A percentile compares a stretch with the other conserved stretches of the same genome.
Evolutionary conservation across 169 alveolate genomes (phyloP).

Genomic region (Eimeria sp.): DNA sequence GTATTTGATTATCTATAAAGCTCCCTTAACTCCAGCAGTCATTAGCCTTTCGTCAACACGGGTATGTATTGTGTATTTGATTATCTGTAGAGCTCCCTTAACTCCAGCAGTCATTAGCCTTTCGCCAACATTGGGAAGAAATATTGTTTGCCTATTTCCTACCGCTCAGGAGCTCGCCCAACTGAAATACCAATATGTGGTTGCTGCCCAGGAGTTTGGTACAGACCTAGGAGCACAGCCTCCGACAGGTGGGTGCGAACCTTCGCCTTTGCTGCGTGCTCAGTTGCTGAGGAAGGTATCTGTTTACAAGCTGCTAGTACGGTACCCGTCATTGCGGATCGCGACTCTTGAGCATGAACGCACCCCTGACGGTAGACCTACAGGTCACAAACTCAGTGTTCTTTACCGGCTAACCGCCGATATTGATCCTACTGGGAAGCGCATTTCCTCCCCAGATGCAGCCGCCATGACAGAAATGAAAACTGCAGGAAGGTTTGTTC

Average conservation of each 20-base stretch:
- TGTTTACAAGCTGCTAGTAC: constrained; percentile 73
- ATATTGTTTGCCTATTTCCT: background rate
- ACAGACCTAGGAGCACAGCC: constrained; percentile 61
- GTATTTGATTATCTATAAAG: background rate
- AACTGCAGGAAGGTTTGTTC: constrained; percentile 45
- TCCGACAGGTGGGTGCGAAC: constrained; percentile 52
- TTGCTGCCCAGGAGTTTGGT: constrained; percentile 81
- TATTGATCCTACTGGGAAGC: constrained; percentile 57
- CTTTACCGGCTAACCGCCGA: constrained; percentile 78
- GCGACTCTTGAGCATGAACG: constrained; percentile 80
- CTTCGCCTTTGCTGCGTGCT: constrained; percentile 48
- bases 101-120: background rate
- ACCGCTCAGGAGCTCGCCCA: constrained; percentile 61
- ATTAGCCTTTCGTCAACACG: background rate
- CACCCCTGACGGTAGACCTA: constrained; percentile 67
- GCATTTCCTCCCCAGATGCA: constrained; percentile 49
- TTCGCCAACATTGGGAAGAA: background rate
- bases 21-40: background rate
- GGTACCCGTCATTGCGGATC: constrained; percentile 77
- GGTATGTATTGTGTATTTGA: too few relatives aligned
- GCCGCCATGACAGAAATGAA: background rate
- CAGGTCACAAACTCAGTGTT: constrained; percentile 79
- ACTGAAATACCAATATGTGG: constrained; percentile 73
- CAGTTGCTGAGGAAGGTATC: constrained; percentile 56
- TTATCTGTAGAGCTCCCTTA: background rate